Evolutionary conservation across 768 basidiomycete species (phyloP).

Genomic region (Chalciporus chontae): DNA sequence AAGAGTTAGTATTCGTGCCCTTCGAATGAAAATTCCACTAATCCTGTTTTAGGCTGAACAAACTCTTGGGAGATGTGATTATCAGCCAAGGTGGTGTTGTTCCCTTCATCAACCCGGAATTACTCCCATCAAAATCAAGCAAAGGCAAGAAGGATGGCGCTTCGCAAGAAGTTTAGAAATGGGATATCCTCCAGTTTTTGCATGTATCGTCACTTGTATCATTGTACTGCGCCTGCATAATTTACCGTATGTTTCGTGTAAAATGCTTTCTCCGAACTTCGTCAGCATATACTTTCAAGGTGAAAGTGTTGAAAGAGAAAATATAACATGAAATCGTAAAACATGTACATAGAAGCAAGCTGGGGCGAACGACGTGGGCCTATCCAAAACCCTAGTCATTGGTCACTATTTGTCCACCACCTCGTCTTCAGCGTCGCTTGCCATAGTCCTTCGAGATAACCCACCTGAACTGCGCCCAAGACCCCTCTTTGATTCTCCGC

Average conservation of each 20-base stretch:
- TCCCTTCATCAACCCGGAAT: slow-evolving; percentile 55
- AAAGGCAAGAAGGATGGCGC: slow-evolving; percentile 49
- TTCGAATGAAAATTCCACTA: background rate
- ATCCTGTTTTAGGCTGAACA: slow-evolving; percentile 42
- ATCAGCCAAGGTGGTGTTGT: slow-evolving; percentile 80
- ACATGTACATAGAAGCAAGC: background rate
- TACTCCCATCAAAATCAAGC: slow-evolving; percentile 42
- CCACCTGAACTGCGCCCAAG: slow-evolving; percentile 45
- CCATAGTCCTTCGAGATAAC: slow-evolving; percentile 74
- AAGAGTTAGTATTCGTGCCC: slow-evolving; percentile 44
- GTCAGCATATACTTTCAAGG: too few relatives aligned
- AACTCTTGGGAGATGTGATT: slow-evolving; percentile 57
- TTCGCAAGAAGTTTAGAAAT: slow-evolving; percentile 46
- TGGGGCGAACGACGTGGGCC: background rate
- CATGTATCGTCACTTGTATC: slow-evolving; percentile 20
- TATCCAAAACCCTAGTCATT: background rate
- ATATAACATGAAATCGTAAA: background rate
- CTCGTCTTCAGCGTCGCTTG: slow-evolving; percentile 80
- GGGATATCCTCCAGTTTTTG: background rate
- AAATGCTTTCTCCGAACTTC: background rate
- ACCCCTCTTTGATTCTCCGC: slow-evolving; percentile 32
- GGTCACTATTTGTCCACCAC: slow-evolving; percentile 38
- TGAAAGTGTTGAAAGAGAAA: too few relatives aligned
- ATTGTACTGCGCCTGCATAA: slow-evolving; percentile 24
- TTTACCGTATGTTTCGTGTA: slow-evolving; percentile 30